Percentiles rank a stretch among this genome's conserved stretches.
Evolutionary conservation across 441 rosid species (phyloP).

Genomic region (Mallotus repandus): DNA sequence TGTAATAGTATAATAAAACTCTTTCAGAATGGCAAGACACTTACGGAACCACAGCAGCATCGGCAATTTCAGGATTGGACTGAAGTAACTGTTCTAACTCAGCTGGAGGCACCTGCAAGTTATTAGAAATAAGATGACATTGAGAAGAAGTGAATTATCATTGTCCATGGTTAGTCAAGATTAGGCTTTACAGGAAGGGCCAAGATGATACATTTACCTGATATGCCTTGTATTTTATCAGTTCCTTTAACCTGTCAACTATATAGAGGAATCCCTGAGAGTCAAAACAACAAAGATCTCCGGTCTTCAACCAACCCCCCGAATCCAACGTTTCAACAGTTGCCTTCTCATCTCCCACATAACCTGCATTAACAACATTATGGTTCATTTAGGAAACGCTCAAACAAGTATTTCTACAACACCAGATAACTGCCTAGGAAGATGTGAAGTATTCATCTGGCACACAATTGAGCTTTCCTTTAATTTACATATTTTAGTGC

Average conservation of each 20-base stretch:
- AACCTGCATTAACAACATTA: slow-evolving; percentile 45
- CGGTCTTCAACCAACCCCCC: slow-evolving; percentile 95
- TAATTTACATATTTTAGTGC: no score
- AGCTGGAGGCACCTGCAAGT: slow-evolving; percentile 80
- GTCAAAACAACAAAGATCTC: slow-evolving; percentile 85
- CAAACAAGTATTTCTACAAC: slow-evolving; percentile 1
- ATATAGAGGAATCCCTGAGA: slow-evolving; percentile 62
- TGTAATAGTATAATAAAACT: no score
- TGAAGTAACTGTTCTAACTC: slow-evolving; percentile 81
- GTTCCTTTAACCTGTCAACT: slow-evolving; percentile 83
- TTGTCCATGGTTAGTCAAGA: not conserved
- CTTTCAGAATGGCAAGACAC: slow-evolving; percentile 18
- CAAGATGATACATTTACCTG: slow-evolving; percentile 48
- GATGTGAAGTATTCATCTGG: not conserved
- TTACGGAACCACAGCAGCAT: slow-evolving; percentile 92
- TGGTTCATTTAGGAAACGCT: not conserved
- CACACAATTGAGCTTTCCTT: no score
- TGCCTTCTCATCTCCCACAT: slow-evolving; percentile 77
- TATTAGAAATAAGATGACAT: slow-evolving; percentile 3
- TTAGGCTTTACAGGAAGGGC: not conserved
- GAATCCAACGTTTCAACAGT: slow-evolving; percentile 75
- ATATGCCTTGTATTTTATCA: slow-evolving; percentile 87
- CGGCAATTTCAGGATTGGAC: slow-evolving; percentile 68
- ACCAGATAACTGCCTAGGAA: not conserved
- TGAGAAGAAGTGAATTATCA: not conserved